Conservation (phyloP, 495 filamentous ascomycete species). For the Aspergillus baeticus region DNA sequence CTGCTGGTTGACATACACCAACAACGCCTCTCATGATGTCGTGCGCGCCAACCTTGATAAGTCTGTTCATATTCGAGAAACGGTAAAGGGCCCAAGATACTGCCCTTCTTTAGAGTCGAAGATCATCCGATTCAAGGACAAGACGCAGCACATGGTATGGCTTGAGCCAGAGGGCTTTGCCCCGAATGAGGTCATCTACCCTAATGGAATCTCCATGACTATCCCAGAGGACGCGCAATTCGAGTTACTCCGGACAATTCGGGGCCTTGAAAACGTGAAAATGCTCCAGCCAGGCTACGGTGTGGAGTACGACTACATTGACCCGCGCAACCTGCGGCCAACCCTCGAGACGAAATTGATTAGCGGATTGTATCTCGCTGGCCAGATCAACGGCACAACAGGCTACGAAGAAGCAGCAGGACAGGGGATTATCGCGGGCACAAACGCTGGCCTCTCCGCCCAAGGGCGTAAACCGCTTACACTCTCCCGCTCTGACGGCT, state of each 20-base stretch:
- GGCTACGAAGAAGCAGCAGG: constrained; percentile 97
- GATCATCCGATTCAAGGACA: constrained; percentile 80
- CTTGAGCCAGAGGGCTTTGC: constrained; percentile 95
- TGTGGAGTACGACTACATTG: constrained; percentile 98
- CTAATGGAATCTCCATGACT: constrained; percentile 97
- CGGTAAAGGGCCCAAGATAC: constrained; percentile 90
- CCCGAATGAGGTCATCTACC: constrained; percentile 83
- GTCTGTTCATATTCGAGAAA: constrained; percentile 93
- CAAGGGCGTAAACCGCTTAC: constrained; percentile 60
- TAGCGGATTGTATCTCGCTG: constrained; percentile 84
- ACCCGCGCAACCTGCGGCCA: constrained; percentile 80
- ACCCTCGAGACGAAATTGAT: constrained; percentile 95
- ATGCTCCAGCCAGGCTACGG: constrained; percentile 98
- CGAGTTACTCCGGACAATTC: constrained; percentile 77
- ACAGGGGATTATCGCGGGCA: constrained; percentile 89
- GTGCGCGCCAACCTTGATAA: constrained; percentile 85
- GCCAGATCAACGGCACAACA: constrained; percentile 97
- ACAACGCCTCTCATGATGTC: constrained; percentile 76
- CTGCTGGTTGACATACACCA: constrained; percentile 84
- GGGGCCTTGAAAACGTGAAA: constrained; percentile 79
- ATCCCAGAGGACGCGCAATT: constrained; percentile 84
- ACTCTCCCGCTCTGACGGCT: constrained; percentile 82
- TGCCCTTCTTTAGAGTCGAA: constrained; percentile 96
- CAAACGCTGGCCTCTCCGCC: constrained; percentile 83
- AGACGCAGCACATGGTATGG: constrained; percentile 85